Percentiles rank a stretch among this genome's conserved stretches.
phyloP scores from a whole-genome alignment of 2,329 filamentous ascomycete genomes.

The Dothiorella sarmentorum region DNA sequence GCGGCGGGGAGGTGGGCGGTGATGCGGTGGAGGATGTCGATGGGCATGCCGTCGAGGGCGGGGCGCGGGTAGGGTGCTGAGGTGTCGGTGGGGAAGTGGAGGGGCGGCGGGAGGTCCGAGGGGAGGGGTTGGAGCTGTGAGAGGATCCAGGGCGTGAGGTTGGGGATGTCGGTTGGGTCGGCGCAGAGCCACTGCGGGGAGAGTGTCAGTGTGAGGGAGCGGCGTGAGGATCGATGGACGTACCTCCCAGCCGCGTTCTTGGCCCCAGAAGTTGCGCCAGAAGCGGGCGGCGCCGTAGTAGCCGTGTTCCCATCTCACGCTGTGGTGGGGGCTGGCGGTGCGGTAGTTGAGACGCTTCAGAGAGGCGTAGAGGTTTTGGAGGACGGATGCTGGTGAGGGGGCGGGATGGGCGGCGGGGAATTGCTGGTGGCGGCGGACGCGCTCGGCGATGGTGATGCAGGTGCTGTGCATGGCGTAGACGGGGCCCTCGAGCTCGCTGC shows the following conservation, averaged over 20 bases:
- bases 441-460: neutral
- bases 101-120: neutral
- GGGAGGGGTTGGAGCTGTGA: neutral
- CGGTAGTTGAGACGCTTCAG: constrained; percentile 4
- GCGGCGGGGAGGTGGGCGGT: neutral
- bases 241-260: constrained; percentile 12
- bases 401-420: neutral
- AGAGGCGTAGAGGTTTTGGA: neutral
- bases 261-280: neutral
- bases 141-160: constrained; percentile 1
- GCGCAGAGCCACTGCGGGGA: constrained; percentile 4
- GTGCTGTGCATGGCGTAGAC: neutral
- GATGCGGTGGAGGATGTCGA: constrained; percentile 1
- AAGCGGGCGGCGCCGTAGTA: constrained; percentile 9
- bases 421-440: neutral
- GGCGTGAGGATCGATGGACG: neutral
- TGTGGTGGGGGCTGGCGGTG: neutral
- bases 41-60: constrained; percentile 2
- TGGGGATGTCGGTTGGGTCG: neutral
- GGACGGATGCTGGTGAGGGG: neutral
- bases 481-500: neutral
- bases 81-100: neutral
- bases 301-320: constrained; percentile 5
- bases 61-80: neutral
- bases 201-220: neutral